Evolutionary conservation across 148 eudicot species (phyloP).

Genomic region (Rhododendron ovatum): DNA sequence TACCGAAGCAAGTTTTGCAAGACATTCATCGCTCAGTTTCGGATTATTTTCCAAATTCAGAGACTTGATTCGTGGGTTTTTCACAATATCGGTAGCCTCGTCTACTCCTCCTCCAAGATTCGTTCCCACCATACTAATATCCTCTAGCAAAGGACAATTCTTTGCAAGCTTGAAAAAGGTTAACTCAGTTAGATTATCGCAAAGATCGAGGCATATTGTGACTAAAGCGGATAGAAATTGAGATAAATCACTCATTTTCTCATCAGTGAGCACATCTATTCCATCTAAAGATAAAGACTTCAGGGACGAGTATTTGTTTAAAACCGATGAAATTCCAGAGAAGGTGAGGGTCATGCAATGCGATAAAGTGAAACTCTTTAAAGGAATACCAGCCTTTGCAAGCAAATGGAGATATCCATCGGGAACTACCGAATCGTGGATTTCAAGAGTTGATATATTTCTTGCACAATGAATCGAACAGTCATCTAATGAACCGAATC

Average conservation of each 20-base stretch:
- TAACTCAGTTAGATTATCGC: slow-evolving; percentile 31
- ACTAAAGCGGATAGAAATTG: slow-evolving; percentile 34
- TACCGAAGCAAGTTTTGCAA: slow-evolving; percentile 36
- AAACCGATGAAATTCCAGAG: slow-evolving; percentile 35
- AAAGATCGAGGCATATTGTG: slow-evolving; percentile 39
- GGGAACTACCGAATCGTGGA: slow-evolving; percentile 35
- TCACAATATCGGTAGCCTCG: slow-evolving; percentile 14
- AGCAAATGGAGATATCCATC: slow-evolving; percentile 47
- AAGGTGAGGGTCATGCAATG: slow-evolving; percentile 29
- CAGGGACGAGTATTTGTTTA: slow-evolving; percentile 31
- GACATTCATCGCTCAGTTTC: slow-evolving; percentile 31
- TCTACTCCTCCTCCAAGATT: slow-evolving; percentile 30
- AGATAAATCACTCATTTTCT: slow-evolving; percentile 28
- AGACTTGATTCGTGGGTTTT: slow-evolving; percentile 27
- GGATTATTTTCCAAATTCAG: slow-evolving; percentile 18
- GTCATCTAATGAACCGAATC: slow-evolving; percentile 22
- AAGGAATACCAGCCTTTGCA: slow-evolving; percentile 41
- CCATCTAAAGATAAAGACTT: slow-evolving; percentile 37
- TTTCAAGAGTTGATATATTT: slow-evolving; percentile 30
- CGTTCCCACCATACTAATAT: slow-evolving; percentile 45
- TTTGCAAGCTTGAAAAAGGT: neutral
- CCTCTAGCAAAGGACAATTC: slow-evolving; percentile 35
- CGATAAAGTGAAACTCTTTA: slow-evolving; percentile 40
- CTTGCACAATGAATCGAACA: slow-evolving; percentile 28
- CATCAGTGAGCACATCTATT: slow-evolving; percentile 35